Base-by-base conservation (phyloP, 2,329 filamentous ascomycete species). In the Fusarium duplospermum region DNA sequence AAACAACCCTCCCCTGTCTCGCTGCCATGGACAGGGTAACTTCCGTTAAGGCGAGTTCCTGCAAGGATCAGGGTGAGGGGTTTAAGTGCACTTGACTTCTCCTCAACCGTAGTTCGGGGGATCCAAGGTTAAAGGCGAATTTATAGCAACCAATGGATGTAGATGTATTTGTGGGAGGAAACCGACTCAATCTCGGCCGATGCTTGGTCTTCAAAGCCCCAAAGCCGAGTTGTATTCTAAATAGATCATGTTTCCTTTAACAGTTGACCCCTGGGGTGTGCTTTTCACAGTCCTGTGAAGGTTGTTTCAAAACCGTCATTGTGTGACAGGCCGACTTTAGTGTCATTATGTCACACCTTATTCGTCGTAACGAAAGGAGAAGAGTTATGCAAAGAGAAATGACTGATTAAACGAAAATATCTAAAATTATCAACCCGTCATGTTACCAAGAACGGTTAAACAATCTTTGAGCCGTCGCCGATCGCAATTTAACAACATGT, bases 1-100 rank as follows among this genome's bases (percentile, higher is more conserved):
- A 36, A 47, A 33, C 52, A 45, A 61, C 38, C 58, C 58, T 31
- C 67, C 59, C 29, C 67, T 69, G 29, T 38, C 58, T 29, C 67
- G 67, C 22, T 69, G 67, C 64, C 14, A 52, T 20, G 67, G 67
- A 18, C 20, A 54, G 24, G 67, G 67, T 4, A 45, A 40, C 38
- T 69, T 69, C 42, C 33, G 20, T 16, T 61, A 38, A 45, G 57
- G 54, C 14, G 16, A 33, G n/a, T 1, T 27, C 5, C 16, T 10
- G 45, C 47, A 52, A 18, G 47, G 47, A 29, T 29, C 31, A 31
- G 2, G 27, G 27, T 14, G 47, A 54, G 27, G 24, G 47, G 47
- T 29, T 29, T n/a, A 52, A 52, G 47, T 52, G 47, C 47, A 29
- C 47, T 24, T 54, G 27, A 54, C 47, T 31, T 31, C 6, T 14